Percentiles rank a stretch among this genome's conserved stretches.
These are phyloP conservation scores for Sarcomyxa edulis DNA, from an alignment of 768 basidiomycete genomes.

Conservation along the genomic window DNA sequence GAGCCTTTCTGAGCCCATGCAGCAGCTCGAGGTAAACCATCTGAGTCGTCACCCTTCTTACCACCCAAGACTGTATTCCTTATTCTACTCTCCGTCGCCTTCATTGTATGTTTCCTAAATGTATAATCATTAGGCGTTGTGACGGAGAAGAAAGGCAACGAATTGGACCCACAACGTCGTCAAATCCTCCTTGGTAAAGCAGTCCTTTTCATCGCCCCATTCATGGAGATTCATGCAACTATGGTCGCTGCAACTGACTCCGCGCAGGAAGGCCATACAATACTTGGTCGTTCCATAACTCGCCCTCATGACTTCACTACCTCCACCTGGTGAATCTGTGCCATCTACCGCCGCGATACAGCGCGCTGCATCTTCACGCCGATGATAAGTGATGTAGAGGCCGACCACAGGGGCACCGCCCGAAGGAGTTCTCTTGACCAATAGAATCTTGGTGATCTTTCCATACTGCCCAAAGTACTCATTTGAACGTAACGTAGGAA, in stretches of 20 bases:
- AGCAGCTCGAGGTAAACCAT: conserved; percentile 66
- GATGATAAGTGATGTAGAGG: conserved; percentile 94
- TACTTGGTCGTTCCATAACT: conserved; percentile 97
- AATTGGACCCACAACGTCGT: conserved; percentile 80
- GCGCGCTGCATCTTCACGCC: conserved; percentile 90
- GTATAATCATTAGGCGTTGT: conserved; percentile 7
- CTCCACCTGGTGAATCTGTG: conserved; percentile 82
- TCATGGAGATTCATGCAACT: conserved; percentile 95
- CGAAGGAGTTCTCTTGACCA: conserved; percentile 83
- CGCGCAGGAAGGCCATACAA: conserved; percentile 92
- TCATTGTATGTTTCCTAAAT: conserved; percentile 87
- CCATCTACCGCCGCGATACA: conserved; percentile 94
- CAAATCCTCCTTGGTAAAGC: conserved; percentile 94
- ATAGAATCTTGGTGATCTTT: conserved; percentile 91
- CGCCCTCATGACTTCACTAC: conserved; percentile 85
- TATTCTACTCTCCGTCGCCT: conserved; percentile 73
- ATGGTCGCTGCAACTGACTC: conserved; percentile 77
- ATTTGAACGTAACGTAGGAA: conserved; percentile 86
- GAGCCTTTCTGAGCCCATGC: conserved; percentile 54
- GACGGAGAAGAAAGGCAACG: conserved; percentile 6
- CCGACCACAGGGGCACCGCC: conserved; percentile 76
- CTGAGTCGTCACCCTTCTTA: conserved; percentile 59
- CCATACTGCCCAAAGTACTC: conserved; percentile 99
- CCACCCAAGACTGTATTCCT: conserved; percentile 38
- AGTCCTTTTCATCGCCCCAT: conserved; percentile 98